phyloP scores from a whole-genome alignment of 768 basidiomycete species.

The Calvatia gigantea region DNA sequence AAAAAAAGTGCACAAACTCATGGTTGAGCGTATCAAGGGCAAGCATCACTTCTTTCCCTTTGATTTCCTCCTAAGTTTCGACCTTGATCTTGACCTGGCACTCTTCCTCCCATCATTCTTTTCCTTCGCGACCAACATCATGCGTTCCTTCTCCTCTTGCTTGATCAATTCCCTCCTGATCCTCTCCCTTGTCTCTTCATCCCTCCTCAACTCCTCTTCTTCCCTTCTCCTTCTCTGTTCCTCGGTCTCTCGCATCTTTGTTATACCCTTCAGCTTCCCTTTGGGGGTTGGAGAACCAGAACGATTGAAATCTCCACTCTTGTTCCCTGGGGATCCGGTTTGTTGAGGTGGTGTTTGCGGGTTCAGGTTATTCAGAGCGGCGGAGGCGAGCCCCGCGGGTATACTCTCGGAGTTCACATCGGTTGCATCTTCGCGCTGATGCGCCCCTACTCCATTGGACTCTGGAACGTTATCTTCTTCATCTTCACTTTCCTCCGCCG shows the following conservation, averaged over 20 bases:
- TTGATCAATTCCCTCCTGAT: slow-evolving; percentile 4
- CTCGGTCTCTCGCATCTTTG: neutral
- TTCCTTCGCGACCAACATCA: neutral
- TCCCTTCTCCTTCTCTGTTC: neutral
- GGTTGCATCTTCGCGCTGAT: neutral
- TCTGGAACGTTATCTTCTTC: neutral
- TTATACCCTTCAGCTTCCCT: neutral
- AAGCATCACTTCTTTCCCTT: neutral
- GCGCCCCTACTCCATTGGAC: neutral
- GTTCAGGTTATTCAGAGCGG: neutral
- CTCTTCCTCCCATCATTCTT: neutral
- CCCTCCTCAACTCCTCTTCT: neutral
- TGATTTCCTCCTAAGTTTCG: neutral
- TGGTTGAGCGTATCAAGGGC: neutral
- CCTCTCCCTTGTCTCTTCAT: slow-evolving; percentile 1
- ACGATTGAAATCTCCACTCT: neutral
- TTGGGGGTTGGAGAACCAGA: slow-evolving; percentile 11
- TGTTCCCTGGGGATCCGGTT: neutral
- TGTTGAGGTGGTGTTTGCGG: slow-evolving; percentile 8
- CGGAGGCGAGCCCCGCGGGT: slow-evolving; percentile 3
- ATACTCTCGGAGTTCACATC: neutral
- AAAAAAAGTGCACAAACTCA: no score
- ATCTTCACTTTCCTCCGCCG: neutral
- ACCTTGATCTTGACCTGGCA: neutral
- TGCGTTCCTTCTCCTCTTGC: slow-evolving; percentile 5